Base-by-base conservation (phyloP, 139 green algal genomes). In the Ostreobium quekettii region DNA sequence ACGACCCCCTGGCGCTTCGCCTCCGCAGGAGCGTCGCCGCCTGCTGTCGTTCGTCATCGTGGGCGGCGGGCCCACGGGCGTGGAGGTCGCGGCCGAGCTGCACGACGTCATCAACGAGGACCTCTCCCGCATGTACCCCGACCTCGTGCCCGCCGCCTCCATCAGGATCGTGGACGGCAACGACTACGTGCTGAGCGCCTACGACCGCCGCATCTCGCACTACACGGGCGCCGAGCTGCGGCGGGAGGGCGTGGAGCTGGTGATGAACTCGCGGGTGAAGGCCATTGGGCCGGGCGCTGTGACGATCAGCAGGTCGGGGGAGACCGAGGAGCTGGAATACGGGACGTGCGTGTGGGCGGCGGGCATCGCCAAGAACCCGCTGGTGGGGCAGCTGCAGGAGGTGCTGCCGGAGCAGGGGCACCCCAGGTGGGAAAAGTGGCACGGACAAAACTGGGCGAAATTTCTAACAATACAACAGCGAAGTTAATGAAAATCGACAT, bases 11-110 rank as follows among this genome's bases (percentile, higher is more conserved):
- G 15, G 19, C 46, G 15, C 46, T 19, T 26, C 11, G 15, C 46
- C 46, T 19, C 46, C 15, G 4, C 74, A 93, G 83, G 88, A 95
- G 79, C 80, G 82, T 35, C 76, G 76, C 65, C 76, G 81, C 66
- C 83, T 96, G 72, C 83, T 97, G 60, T 91, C 82, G 0, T 95
- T 97, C 74, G 88, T 96, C 35, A 78, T 97, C 2, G 88, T 93
- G 22, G 90, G 90, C 24, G 90, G 90, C 46, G 90, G 90, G 1
- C 90, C 90, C 47, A 96, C 90, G 1, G 90, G 90, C 24, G 90
- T 96, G 48, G 90, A 96, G 81, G 87, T 95, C 47, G 89, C 90
- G 0, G 90, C 89, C 0, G 90, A 96, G 81, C 76, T 96, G 70
- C 80, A 94, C 48, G 89, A 96, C 79, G 86, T 95, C 76, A 86